Percentiles rank a stretch among this genome's conserved stretches.
These are phyloP conservation scores for Colletotrichum lupini DNA, from an alignment of 2,329 filamentous ascomycete genomes.

Conservation along the genomic window DNA sequence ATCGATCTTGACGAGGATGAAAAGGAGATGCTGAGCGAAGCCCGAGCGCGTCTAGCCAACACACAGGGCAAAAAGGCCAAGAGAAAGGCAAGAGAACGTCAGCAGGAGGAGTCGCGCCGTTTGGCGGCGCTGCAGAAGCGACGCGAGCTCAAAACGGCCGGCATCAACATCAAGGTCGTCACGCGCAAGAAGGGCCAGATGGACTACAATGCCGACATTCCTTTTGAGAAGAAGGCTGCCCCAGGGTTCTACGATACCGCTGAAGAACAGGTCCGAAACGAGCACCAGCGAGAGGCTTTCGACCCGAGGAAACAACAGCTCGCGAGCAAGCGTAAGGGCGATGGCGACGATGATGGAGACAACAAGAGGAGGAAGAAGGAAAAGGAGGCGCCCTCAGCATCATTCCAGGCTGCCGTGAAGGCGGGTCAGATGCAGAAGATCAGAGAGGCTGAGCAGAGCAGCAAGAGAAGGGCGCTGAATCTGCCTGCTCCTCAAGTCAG, in stretches of 20 bases:
- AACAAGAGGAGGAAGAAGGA: constrained; percentile 88
- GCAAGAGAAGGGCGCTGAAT: constrained; percentile 85
- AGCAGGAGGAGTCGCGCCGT: constrained; percentile 92
- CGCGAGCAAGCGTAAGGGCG: constrained; percentile 91
- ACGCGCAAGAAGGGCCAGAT: constrained; percentile 95
- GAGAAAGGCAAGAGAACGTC: constrained; percentile 93
- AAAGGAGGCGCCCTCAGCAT: constrained; percentile 81
- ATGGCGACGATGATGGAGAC: constrained; percentile 83
- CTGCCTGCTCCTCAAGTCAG: constrained; percentile 91
- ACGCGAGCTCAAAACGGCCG: constrained; percentile 94
- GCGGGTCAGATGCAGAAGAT: constrained; percentile 95
- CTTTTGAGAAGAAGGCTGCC: constrained; percentile 92
- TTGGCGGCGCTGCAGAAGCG: constrained; percentile 94
- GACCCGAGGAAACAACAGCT: constrained; percentile 94
- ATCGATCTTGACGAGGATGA: constrained; percentile 99
- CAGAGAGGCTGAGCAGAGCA: constrained; percentile 95
- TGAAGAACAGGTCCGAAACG: constrained; percentile 84
- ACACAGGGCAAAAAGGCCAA: constrained; percentile 99
- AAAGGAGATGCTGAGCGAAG: constrained; percentile 99
- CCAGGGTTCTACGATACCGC: constrained; percentile 93
- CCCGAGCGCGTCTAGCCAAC: constrained; percentile 93
- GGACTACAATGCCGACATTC: constrained; percentile 99
- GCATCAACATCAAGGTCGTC: constrained; percentile 96
- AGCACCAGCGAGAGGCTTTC: constrained; percentile 84
- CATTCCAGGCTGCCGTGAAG: constrained; percentile 88